phyloP scores from a whole-genome alignment of 805 yeast genomes.

The Clavispora santaluciae region DNA sequence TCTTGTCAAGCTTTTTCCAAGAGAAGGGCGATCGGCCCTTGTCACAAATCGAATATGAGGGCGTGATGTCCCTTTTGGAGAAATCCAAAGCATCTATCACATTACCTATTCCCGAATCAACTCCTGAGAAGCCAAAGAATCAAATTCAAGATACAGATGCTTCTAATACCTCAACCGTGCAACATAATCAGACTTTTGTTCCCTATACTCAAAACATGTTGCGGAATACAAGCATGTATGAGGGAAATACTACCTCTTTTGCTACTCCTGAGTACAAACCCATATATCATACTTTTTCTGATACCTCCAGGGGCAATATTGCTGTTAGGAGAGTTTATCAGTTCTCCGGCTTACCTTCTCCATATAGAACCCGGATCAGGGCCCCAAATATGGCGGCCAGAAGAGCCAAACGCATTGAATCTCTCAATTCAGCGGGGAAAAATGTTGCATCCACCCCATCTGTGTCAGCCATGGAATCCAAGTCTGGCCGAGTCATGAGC shows the following conservation, averaged over 20 bases:
- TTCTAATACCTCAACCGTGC: not conserved
- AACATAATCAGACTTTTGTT: conserved; percentile 11
- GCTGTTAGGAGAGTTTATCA: conserved; percentile 41
- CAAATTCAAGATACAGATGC: not conserved
- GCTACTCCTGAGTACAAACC: conserved; percentile 37
- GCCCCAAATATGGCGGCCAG: conserved; percentile 23
- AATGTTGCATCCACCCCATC: conserved; percentile 2
- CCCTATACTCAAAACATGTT: conserved; percentile 28
- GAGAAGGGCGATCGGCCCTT: conserved; percentile 72
- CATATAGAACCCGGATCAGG: conserved; percentile 37
- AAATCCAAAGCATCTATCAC: conserved; percentile 15
- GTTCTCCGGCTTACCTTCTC: conserved; percentile 42
- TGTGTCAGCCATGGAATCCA: conserved; percentile 3
- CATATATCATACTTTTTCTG: conserved; percentile 29
- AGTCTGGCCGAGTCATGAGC: conserved; percentile 29
- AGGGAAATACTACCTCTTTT: conserved; percentile 14
- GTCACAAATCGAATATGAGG: conserved; percentile 71
- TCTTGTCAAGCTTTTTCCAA: conserved; percentile 65
- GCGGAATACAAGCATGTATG: conserved; percentile 20
- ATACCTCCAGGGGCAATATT: conserved; percentile 22
- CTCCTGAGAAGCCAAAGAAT: conserved; percentile 1
- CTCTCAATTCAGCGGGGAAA: conserved; percentile 1
- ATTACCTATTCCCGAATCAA: conserved; percentile 11
- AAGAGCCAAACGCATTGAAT: conserved; percentile 9
- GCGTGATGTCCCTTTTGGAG: conserved; percentile 59